phyloP scores from a whole-genome alignment of 257 asterid genomes.

The Penstemon eatonii region DNA sequence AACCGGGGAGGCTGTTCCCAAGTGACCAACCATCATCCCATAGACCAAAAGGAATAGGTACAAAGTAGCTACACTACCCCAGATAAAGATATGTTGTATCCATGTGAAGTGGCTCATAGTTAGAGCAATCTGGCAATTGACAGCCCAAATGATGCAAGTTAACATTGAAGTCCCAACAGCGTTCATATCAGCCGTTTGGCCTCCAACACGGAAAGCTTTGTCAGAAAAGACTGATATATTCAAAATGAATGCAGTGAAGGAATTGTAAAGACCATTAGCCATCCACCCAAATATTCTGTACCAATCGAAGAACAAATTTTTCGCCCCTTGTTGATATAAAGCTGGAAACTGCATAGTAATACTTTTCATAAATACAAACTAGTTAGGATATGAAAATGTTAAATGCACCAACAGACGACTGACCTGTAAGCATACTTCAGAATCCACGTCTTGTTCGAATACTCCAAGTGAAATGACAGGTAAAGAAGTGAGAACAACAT shows the following conservation, averaged over 20 bases:
- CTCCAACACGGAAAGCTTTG: constrained; percentile 82
- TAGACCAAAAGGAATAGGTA: constrained; percentile 66
- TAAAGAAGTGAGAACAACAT: constrained; percentile 64
- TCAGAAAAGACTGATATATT: constrained; percentile 67
- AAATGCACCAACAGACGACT: not conserved
- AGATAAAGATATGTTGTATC: constrained; percentile 75
- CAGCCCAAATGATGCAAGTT: constrained; percentile 85
- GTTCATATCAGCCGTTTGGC: constrained; percentile 86
- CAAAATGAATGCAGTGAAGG: constrained; percentile 72
- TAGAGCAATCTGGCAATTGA: constrained; percentile 80
- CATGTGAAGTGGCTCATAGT: constrained; percentile 85
- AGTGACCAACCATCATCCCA: constrained; percentile 52
- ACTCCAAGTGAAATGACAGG: constrained; percentile 71
- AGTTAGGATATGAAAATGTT: not conserved
- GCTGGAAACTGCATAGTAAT: constrained; percentile 78
- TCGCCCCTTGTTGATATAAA: constrained; percentile 92
- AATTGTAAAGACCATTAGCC: constrained; percentile 82
- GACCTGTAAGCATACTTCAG: constrained; percentile 12
- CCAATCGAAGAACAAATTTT: constrained; percentile 90
- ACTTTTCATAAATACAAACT: not conserved
- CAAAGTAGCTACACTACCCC: constrained; percentile 81
- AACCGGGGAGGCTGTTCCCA: constrained; percentile 69
- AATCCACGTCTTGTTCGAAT: constrained; percentile 70
- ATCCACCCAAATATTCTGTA: constrained; percentile 87
- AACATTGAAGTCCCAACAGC: constrained; percentile 85